Conservation (phyloP, 306 rosid genomes). For the Cucurbita ficifolia region DNA sequence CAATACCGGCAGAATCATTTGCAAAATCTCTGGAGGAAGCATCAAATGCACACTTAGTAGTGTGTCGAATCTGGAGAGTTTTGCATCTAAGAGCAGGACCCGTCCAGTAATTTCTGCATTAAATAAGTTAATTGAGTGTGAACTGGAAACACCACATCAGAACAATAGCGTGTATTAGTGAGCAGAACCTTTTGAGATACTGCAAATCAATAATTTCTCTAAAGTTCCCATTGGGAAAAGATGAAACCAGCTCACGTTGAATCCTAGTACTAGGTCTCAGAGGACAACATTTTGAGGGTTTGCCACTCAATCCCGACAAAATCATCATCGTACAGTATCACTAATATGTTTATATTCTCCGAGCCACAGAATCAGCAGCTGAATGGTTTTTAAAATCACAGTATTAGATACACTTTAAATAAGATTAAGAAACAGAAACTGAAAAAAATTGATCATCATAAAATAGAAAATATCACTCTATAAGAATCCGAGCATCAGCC, state of each 20-base stretch:
- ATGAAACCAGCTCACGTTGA: constrained; percentile 7
- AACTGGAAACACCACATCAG: not conserved
- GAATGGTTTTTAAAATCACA: not conserved
- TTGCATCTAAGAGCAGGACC: constrained; percentile 20
- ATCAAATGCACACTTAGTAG: constrained; percentile 60
- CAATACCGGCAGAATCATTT: constrained; percentile 16
- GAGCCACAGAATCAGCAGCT: constrained; percentile 9
- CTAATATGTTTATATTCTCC: not conserved
- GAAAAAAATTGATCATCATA: too few relatives aligned
- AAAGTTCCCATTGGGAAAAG: constrained; percentile 15
- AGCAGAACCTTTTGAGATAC: constrained; percentile 35
- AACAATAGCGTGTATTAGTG: not conserved
- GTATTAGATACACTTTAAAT: not conserved
- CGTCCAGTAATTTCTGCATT: constrained; percentile 16
- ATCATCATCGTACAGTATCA: constrained; percentile 24
- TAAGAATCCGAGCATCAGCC: not conserved
- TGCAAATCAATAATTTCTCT: constrained; percentile 18
- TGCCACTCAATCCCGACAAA: constrained; percentile 40
- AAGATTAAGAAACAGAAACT: not conserved
- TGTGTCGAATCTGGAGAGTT: constrained; percentile 12
- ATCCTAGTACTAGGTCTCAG: constrained; percentile 24
- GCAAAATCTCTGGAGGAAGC: constrained; percentile 66
- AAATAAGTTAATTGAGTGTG: not conserved
- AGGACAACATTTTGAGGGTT: constrained; percentile 42
- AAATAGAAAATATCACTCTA: not conserved